A percentile compares a stretch with the other conserved stretches of the same genome.
phyloP scores from a whole-genome alignment of 306 rosid species.

The Vigna radiata region DNA sequence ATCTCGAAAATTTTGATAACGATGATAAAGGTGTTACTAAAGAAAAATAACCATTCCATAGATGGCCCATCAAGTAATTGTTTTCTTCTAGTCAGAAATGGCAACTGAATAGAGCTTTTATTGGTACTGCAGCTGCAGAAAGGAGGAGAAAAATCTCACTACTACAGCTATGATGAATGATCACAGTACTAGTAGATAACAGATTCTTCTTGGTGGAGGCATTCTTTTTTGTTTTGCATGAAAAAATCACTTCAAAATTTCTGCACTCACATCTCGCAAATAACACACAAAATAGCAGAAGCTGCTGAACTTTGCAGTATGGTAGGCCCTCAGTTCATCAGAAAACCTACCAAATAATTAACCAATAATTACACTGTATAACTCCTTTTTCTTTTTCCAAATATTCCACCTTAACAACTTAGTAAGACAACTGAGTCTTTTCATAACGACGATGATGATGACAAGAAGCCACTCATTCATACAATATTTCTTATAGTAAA shows the following conservation, averaged over 20 bases:
- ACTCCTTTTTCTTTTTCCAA: neutral
- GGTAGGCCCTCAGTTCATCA: constrained; percentile 48
- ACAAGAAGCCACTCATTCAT: neutral
- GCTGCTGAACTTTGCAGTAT: constrained; percentile 33
- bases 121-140: constrained; percentile 13
- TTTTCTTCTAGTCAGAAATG: neutral
- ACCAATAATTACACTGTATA: constrained; percentile 56
- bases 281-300: constrained; percentile 24
- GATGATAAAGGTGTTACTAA: no score
- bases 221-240: constrained; percentile 1
- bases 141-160: neutral
- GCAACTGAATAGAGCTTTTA: constrained; percentile 21
- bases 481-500: neutral
- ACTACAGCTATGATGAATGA: neutral
- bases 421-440: constrained; percentile 57
- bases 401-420: constrained; percentile 15
- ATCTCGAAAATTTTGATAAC: no score
- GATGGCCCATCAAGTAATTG: neutral
- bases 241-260: neutral
- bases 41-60: no score
- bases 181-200: neutral
- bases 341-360: constrained; percentile 48
- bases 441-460: constrained; percentile 17
- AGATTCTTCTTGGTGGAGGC: constrained; percentile 7
- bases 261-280: constrained; percentile 25